A percentile compares a stretch with the other conserved stretches of the same genome.
Evolutionary conservation across 495 filamentous ascomycete genomes (phyloP).

Genomic region (Penicillium coprophilum): DNA sequence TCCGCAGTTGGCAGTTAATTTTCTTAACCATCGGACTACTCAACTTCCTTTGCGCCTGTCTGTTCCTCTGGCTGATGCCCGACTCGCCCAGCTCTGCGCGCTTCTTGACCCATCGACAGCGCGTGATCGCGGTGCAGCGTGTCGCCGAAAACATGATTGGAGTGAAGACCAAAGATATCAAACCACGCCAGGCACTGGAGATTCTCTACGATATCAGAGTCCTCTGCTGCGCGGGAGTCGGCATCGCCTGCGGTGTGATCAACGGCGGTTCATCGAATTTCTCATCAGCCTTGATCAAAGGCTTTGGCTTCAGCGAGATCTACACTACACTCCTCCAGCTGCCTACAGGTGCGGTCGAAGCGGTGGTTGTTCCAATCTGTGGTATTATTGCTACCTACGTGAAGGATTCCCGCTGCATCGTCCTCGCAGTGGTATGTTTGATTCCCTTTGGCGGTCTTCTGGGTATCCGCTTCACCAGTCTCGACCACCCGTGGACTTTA

Average conservation of each 20-base stretch:
- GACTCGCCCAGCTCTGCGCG: conserved; percentile 44
- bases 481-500: conserved; percentile 50
- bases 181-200: conserved; percentile 39
- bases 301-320: conserved; percentile 39
- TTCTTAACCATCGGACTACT: conserved; percentile 54
- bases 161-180: conserved; percentile 42
- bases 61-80: conserved; percentile 43
- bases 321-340: conserved; percentile 47
- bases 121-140: conserved; percentile 43
- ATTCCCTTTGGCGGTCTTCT: conserved; percentile 42
- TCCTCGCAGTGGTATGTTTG: conserved; percentile 34
- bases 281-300: conserved; percentile 47
- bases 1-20: conserved; percentile 56
- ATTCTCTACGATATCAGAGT: conserved; percentile 44
- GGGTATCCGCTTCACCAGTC: conserved; percentile 42
- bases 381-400: conserved; percentile 42
- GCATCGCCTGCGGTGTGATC: conserved; percentile 43
- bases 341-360: conserved; percentile 47
- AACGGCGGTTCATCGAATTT: conserved; percentile 50
- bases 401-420: conserved; percentile 44
- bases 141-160: conserved; percentile 53
- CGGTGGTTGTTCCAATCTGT: conserved; percentile 36
- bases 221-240: conserved; percentile 35
- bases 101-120: conserved; percentile 44
- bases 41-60: conserved; percentile 44